phyloP scores from a whole-genome alignment of 2,329 filamentous ascomycete genomes.

The Fusarium pilosicola region DNA sequence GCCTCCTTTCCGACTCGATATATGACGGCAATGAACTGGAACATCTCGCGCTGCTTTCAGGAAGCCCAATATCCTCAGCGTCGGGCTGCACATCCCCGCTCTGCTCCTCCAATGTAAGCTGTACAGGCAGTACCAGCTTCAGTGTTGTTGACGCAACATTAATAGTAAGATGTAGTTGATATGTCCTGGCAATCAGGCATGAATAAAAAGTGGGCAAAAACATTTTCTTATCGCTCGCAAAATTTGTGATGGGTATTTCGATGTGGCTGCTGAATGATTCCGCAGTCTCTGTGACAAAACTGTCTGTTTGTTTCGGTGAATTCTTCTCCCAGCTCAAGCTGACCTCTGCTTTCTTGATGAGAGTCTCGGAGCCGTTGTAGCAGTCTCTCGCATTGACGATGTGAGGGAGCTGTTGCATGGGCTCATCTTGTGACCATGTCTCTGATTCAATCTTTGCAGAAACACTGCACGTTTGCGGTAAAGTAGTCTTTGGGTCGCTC shows the following conservation, averaged over 20 bases:
- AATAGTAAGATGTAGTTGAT: constrained; percentile 6
- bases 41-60: background rate
- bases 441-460: constrained; percentile 13
- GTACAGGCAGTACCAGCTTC: constrained; percentile 1
- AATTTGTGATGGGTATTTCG: background rate
- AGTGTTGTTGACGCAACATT: background rate
- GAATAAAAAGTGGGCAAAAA: constrained; percentile 20
- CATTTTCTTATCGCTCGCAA: constrained; percentile 8
- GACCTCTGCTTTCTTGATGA: background rate
- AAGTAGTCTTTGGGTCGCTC: background rate
- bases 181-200: constrained; percentile 10
- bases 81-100: background rate
- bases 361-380: background rate
- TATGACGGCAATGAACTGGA: constrained; percentile 14
- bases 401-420: constrained; percentile 15
- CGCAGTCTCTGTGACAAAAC: background rate
- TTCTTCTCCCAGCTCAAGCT: background rate
- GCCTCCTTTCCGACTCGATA: constrained; percentile 5
- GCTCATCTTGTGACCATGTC: constrained; percentile 16
- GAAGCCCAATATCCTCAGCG: background rate
- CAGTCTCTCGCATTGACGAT: background rate
- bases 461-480: background rate
- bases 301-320: background rate
- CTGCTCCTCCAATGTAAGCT: background rate
- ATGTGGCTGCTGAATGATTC: background rate